These are phyloP conservation scores for Globisporangium echinulatum DNA, from an alignment of 352 stramenopile species.

Conservation along the genomic window DNA sequence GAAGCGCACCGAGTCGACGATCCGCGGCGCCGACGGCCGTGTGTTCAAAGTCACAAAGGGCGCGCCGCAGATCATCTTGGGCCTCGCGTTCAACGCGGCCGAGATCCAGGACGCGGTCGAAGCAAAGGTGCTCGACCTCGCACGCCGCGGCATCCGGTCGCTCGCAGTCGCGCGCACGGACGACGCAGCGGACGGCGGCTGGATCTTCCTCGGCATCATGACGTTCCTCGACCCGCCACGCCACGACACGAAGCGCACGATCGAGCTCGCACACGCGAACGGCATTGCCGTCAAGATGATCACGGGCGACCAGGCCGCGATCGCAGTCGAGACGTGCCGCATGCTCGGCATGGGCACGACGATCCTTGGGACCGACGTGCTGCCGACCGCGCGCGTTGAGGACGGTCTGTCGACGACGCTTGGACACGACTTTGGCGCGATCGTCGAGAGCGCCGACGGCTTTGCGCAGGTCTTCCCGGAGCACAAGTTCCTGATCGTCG, in stretches of 20 bases:
- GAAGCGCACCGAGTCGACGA: constrained; percentile 92
- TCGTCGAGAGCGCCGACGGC: constrained; percentile 90
- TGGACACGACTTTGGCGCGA: constrained; percentile 58
- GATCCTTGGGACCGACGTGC: constrained; percentile 74
- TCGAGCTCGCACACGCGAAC: constrained; percentile 85
- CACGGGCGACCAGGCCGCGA: constrained; percentile 93
- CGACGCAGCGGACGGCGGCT: constrained; percentile 66
- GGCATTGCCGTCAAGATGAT: constrained; percentile 97
- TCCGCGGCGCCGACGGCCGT: constrained; percentile 67
- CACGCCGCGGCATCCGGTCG: constrained; percentile 80
- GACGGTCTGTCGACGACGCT: constrained; percentile 53
- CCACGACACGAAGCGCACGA: constrained; percentile 92
- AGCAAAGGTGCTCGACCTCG: constrained; percentile 85
- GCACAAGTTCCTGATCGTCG: constrained; percentile 90
- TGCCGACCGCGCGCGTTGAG: constrained; percentile 48
- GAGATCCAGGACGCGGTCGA: constrained; percentile 85
- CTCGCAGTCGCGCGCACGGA: constrained; percentile 84
- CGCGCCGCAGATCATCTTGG: constrained; percentile 90
- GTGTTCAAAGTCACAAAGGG: constrained; percentile 94
- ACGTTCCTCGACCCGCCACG: constrained; percentile 95
- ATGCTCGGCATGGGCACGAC: constrained; percentile 89
- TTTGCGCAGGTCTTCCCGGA: constrained; percentile 92
- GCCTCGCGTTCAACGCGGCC: constrained; percentile 62
- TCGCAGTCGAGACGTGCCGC: constrained; percentile 91
- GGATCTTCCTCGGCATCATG: constrained; percentile 93